Percentiles rank a stretch among this genome's conserved stretches.
These are phyloP conservation scores for Russula emetica DNA, from an alignment of 768 basidiomycete species.

Conservation along the genomic window DNA sequence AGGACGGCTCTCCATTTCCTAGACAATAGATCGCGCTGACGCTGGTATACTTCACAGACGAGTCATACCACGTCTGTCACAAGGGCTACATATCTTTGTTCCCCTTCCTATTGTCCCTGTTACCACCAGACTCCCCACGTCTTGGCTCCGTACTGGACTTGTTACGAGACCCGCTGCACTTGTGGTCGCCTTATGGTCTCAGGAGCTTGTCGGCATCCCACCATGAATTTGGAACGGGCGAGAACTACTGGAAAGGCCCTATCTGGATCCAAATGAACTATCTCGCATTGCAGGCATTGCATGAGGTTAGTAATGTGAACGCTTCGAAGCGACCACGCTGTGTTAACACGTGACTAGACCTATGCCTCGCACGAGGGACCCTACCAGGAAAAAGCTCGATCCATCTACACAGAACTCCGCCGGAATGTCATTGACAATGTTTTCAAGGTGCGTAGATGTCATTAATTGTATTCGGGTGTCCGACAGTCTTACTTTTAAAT, in stretches of 20 bases:
- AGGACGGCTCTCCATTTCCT: conserved; percentile 22
- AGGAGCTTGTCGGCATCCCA: conserved; percentile 86
- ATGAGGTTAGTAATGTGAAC: conserved; percentile 49
- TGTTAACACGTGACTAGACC: conserved; percentile 43
- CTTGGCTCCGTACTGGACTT: conserved; percentile 78
- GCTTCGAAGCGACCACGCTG: background rate
- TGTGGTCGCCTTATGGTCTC: conserved; percentile 90
- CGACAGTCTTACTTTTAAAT: conserved; percentile 2
- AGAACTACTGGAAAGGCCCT: conserved; percentile 97
- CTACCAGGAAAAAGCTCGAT: conserved; percentile 62
- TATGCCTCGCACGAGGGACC: conserved; percentile 82
- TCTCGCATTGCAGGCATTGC: conserved; percentile 70
- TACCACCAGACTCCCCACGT: conserved; percentile 72
- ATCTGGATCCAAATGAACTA: conserved; percentile 99
- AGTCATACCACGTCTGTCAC: conserved; percentile 88
- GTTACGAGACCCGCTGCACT: conserved; percentile 70
- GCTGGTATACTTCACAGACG: conserved; percentile 49
- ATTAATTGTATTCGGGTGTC: background rate
- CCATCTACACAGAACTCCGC: conserved; percentile 78
- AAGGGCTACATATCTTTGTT: conserved; percentile 92
- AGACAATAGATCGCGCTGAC: background rate
- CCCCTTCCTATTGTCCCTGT: conserved; percentile 84
- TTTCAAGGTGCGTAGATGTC: conserved; percentile 44
- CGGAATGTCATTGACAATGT: conserved; percentile 84
- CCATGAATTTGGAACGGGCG: conserved; percentile 81